phyloP scores from a whole-genome alignment of 768 basidiomycete genomes.

The Pisolithus marmoratus region DNA sequence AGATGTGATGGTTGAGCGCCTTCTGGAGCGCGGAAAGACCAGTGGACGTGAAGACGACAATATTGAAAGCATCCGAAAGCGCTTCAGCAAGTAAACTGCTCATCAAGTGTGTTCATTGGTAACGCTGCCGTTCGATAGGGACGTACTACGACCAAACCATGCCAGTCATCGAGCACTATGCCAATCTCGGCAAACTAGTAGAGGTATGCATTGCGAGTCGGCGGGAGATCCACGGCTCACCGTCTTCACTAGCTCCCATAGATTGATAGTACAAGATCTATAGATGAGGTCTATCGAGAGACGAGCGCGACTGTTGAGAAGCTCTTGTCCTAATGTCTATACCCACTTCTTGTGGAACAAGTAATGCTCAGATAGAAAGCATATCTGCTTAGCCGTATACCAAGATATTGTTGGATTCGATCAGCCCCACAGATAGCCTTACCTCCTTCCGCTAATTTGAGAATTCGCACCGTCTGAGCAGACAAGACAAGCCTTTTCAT shows the following conservation, averaged over 20 bases:
- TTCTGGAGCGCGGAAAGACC: slow-evolving; percentile 88
- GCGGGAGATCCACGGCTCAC: neutral
- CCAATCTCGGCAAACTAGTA: slow-evolving; percentile 60
- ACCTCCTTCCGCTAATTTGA: slow-evolving; percentile 56
- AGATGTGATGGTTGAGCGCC: slow-evolving; percentile 77
- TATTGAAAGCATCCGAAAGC: slow-evolving; percentile 86
- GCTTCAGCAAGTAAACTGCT: slow-evolving; percentile 64
- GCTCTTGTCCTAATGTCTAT: slow-evolving; percentile 31
- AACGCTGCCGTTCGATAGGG: slow-evolving; percentile 31
- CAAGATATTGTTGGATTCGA: slow-evolving; percentile 33
- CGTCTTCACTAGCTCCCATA: slow-evolving; percentile 21
- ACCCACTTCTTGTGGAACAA: slow-evolving; percentile 1
- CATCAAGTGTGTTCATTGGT: neutral
- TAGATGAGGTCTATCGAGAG: slow-evolving; percentile 67
- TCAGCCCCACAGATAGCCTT: slow-evolving; percentile 46
- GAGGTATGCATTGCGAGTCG: slow-evolving; percentile 42
- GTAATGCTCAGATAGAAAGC: neutral
- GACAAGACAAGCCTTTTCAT: slow-evolving; percentile 60
- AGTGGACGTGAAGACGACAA: slow-evolving; percentile 97
- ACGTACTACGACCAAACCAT: slow-evolving; percentile 85
- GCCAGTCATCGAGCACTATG: slow-evolving; percentile 90
- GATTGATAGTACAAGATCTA: slow-evolving; percentile 63
- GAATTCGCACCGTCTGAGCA: slow-evolving; percentile 79
- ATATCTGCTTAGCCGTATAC: slow-evolving; percentile 39
- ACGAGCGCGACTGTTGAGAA: slow-evolving; percentile 51